Evolutionary conservation across 2,329 filamentous ascomycete genomes (phyloP).

Genomic region (Penicillium fuscoglaucum): DNA sequence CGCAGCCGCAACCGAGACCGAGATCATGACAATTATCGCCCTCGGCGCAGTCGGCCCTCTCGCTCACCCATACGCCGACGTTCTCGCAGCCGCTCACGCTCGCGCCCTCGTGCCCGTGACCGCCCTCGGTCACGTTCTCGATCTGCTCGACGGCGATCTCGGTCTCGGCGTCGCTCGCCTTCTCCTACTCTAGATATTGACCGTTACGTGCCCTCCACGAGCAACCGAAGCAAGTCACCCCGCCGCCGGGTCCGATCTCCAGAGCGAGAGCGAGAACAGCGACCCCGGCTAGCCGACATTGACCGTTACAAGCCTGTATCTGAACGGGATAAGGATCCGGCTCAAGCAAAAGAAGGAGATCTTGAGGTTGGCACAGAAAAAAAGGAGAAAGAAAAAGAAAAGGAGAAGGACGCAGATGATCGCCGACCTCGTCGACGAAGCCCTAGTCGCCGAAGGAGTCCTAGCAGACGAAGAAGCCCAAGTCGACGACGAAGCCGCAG

Average conservation of each 20-base stretch:
- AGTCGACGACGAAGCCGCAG: slow-evolving; percentile 12
- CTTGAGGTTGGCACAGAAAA: not conserved
- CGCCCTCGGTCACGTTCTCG: slow-evolving; percentile 21
- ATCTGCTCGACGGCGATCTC: slow-evolving; percentile 31
- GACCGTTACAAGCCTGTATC: slow-evolving; percentile 49
- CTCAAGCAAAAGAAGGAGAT: slow-evolving; percentile 23
- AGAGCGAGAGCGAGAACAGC: slow-evolving; percentile 37
- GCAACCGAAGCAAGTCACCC: slow-evolving; percentile 43
- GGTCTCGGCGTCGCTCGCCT: slow-evolving; percentile 35
- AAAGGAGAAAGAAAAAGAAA: slow-evolving; percentile 19
- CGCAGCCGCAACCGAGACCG: slow-evolving; percentile 28
- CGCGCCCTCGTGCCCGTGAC: slow-evolving; percentile 15
- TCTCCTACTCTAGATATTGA: slow-evolving; percentile 44
- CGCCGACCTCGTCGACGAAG: slow-evolving; percentile 20
- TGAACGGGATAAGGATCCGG: slow-evolving; percentile 30
- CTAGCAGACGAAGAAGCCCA: slow-evolving; percentile 18
- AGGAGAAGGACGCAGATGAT: slow-evolving; percentile 28
- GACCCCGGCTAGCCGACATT: slow-evolving; percentile 39
- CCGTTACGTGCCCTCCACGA: slow-evolving; percentile 45
- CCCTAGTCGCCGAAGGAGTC: slow-evolving; percentile 21
- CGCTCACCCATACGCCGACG: slow-evolving; percentile 26
- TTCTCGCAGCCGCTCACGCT: slow-evolving; percentile 17
- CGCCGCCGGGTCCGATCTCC: slow-evolving; percentile 41
- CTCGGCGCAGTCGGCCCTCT: slow-evolving; percentile 27
- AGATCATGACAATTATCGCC: slow-evolving; percentile 28